Percentiles rank a stretch among this genome's conserved stretches.
Evolutionary conservation across 345 rosid species (phyloP).

Genomic region (Brassica cretica): DNA sequence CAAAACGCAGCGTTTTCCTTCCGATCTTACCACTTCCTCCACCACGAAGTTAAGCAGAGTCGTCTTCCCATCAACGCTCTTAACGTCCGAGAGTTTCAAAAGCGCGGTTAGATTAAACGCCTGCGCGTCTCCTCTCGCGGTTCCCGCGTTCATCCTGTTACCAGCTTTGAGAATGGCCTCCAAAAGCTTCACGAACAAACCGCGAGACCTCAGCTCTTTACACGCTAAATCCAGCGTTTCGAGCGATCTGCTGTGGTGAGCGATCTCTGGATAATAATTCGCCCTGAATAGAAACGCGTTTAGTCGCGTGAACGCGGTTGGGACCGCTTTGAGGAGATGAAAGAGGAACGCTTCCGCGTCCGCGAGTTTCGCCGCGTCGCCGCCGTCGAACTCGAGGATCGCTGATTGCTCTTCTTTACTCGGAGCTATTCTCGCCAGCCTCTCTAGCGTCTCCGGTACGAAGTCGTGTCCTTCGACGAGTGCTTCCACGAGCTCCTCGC

Average conservation of each 20-base stretch:
- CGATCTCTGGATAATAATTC: constrained; percentile 61
- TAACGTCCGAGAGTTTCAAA: constrained; percentile 80
- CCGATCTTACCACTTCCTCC: constrained; percentile 70
- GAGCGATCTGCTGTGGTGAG: constrained; percentile 46
- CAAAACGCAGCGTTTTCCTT: constrained; percentile 73
- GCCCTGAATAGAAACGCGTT: constrained; percentile 67
- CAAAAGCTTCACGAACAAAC: constrained; percentile 78
- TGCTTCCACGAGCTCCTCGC: constrained; percentile 55
- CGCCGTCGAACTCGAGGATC: constrained; percentile 62
- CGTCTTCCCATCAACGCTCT: constrained; percentile 75
- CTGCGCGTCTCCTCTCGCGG: constrained; percentile 82
- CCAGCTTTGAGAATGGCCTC: constrained; percentile 97
- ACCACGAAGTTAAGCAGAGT: constrained; percentile 87
- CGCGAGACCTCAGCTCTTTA: constrained; percentile 65
- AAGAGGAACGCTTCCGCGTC: constrained; percentile 74
- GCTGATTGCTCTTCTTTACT: constrained; percentile 61
- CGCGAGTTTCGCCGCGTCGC: constrained; percentile 58
- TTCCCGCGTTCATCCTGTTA: constrained; percentile 90
- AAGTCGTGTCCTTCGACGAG: constrained; percentile 60
- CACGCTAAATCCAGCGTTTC: constrained; percentile 63
- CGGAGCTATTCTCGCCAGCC: constrained; percentile 69
- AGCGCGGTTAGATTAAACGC: constrained; percentile 79
- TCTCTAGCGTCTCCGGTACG: constrained; percentile 62
- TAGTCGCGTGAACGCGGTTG: constrained; percentile 65
- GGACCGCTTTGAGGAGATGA: constrained; percentile 66